phyloP scores from a whole-genome alignment of 768 basidiomycete species.

The Calocybe gangraenosa region DNA sequence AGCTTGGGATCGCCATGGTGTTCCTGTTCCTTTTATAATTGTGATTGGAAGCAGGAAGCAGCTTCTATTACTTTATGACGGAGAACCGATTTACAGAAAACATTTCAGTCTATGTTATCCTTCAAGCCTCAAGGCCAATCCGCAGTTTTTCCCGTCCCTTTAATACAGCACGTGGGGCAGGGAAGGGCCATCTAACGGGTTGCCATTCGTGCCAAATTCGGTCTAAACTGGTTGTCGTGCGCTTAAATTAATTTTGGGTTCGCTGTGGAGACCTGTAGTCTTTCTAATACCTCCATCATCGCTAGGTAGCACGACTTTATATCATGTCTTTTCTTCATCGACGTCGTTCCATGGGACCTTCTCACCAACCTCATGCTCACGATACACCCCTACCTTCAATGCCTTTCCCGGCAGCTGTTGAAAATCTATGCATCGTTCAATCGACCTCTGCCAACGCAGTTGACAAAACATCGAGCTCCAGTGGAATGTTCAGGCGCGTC shows the following conservation, averaged over 20 bases:
- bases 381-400: constrained; percentile 4
- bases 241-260: constrained; percentile 9
- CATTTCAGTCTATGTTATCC: no score
- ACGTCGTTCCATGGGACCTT: constrained; percentile 12
- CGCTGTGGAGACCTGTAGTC: no score
- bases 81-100: no score
- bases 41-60: not conserved
- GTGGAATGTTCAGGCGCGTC: constrained; percentile 21
- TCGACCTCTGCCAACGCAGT: constrained; percentile 4
- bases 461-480: constrained; percentile 8
- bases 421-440: constrained; percentile 10
- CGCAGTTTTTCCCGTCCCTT: not conserved
- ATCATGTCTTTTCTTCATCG: constrained; percentile 17
- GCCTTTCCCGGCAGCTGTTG: constrained; percentile 18
- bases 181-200: not conserved
- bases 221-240: constrained; percentile 12
- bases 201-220: constrained; percentile 17
- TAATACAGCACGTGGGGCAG: no score
- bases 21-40: not conserved
- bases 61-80: no score
- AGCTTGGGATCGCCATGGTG: not conserved
- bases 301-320: constrained; percentile 3
- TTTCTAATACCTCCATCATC: no score
- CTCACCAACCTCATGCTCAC: not conserved
- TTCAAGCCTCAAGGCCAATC: no score